Conservation (phyloP, 2,329 filamentous ascomycete genomes). For the Fusarium sambucinum region DNA sequence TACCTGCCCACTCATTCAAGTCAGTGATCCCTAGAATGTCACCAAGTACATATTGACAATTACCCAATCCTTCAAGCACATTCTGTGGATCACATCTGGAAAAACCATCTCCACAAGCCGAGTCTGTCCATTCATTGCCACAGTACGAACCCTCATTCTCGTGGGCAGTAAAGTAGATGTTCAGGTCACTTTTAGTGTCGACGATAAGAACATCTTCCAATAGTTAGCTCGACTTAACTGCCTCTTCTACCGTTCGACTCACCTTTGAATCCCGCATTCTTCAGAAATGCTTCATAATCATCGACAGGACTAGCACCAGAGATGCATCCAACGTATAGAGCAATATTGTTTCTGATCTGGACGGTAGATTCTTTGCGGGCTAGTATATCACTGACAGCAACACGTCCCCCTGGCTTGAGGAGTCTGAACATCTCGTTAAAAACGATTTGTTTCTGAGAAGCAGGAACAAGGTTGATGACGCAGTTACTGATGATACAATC, state of each 20-base stretch:
- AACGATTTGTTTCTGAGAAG: slow-evolving; percentile 62
- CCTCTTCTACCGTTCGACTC: neutral
- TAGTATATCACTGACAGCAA: slow-evolving; percentile 72
- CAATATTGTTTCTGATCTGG: slow-evolving; percentile 61
- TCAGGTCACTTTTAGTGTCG: neutral
- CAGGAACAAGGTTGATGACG: slow-evolving; percentile 70
- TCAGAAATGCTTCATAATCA: slow-evolving; percentile 66
- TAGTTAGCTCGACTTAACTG: accelerated
- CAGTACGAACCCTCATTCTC: neutral
- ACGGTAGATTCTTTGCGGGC: slow-evolving; percentile 60
- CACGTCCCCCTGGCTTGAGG: slow-evolving; percentile 66
- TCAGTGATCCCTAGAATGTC: neutral
- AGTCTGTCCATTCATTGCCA: accelerated
- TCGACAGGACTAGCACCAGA: slow-evolving; percentile 65
- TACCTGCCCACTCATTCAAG: neutral
- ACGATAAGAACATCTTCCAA: neutral
- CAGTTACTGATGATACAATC: slow-evolving; percentile 70
- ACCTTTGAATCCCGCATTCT: slow-evolving; percentile 64
- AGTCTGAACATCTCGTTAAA: slow-evolving; percentile 70
- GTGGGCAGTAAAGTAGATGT: neutral
- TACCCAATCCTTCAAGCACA: accelerated
- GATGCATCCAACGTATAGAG: slow-evolving; percentile 71
- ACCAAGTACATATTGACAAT: accelerated
- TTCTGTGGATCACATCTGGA: neutral
- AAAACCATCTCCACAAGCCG: neutral